Evolutionary conservation across 2,329 filamentous ascomycete genomes (phyloP).

Genomic region (Eutypa lata): DNA sequence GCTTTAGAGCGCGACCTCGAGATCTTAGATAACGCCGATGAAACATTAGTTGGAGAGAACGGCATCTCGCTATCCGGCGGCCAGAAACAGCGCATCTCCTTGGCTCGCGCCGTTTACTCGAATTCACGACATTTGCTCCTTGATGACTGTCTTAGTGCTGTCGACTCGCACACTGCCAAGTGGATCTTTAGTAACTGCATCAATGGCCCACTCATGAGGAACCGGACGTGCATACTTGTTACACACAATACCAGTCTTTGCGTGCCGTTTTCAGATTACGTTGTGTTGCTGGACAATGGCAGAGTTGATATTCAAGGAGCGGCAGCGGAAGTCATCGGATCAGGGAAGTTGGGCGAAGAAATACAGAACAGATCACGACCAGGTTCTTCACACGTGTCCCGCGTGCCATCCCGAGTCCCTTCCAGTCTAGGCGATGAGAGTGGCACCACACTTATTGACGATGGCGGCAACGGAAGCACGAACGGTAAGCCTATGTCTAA

Average conservation of each 20-base stretch:
- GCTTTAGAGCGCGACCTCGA: constrained; percentile 87
- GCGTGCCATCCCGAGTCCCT: constrained; percentile 71
- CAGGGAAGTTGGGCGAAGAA: constrained; percentile 88
- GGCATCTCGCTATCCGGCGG: constrained; percentile 95
- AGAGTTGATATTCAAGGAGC: constrained; percentile 74
- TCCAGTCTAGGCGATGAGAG: constrained; percentile 69
- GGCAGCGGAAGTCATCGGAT: constrained; percentile 72
- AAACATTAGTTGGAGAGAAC: constrained; percentile 94
- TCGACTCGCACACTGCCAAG: constrained; percentile 95
- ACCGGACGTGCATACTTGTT: constrained; percentile 89
- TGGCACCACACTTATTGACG: constrained; percentile 52
- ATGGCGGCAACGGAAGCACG: constrained; percentile 45
- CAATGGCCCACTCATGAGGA: constrained; percentile 80
- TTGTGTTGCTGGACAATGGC: constrained; percentile 86
- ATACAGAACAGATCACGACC: constrained; percentile 67
- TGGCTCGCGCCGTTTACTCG: constrained; percentile 96
- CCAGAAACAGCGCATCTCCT: constrained; percentile 94
- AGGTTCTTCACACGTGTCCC: constrained; percentile 67
- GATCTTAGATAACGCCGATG: constrained; percentile 87
- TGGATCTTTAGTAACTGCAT: constrained; percentile 97
- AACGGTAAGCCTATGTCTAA: constrained; percentile 45
- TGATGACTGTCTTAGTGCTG: constrained; percentile 93
- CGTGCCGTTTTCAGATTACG: constrained; percentile 73
- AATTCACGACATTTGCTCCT: constrained; percentile 87
- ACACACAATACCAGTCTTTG: constrained; percentile 94